Evolutionary conservation across 805 yeast genomes (phyloP).

Genomic region (Candida insectalens): DNA sequence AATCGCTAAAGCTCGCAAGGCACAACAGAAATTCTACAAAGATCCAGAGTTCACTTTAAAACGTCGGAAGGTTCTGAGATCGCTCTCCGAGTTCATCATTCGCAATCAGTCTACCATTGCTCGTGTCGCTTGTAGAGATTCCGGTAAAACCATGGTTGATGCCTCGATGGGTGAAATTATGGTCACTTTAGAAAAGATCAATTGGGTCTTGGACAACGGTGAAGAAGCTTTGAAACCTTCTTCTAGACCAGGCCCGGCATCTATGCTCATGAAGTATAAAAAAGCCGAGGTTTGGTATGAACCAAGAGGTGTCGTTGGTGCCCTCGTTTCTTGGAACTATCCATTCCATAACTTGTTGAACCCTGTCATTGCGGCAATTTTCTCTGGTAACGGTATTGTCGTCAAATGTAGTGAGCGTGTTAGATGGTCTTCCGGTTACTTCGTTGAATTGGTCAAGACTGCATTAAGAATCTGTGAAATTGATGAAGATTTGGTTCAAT

Average conservation of each 20-base stretch:
- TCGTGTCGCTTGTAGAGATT: conserved; percentile 89
- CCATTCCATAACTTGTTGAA: conserved; percentile 94
- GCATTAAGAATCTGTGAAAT: conserved; percentile 68
- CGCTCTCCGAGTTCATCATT: conserved; percentile 62
- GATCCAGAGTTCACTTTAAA: conserved; percentile 45
- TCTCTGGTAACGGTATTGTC: conserved; percentile 86
- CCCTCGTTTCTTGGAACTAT: conserved; percentile 94
- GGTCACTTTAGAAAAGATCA: conserved; percentile 87
- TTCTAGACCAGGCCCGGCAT: conserved; percentile 79
- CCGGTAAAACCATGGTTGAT: conserved; percentile 93
- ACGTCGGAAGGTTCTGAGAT: conserved; percentile 60
- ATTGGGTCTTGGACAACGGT: conserved; percentile 85
- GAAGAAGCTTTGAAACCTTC: conserved; percentile 61
- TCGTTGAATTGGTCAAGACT: conserved; percentile 57
- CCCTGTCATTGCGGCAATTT: conserved; percentile 80
- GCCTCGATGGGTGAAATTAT: conserved; percentile 95
- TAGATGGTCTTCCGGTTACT: conserved; percentile 86
- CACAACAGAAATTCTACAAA: conserved; percentile 41
- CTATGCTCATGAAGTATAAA: conserved; percentile 78
- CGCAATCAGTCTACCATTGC: conserved; percentile 83
- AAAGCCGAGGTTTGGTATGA: conserved; percentile 91
- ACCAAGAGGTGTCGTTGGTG: conserved; percentile 83
- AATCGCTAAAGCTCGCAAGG: conserved; percentile 40
- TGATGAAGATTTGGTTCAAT: conserved; percentile 76
- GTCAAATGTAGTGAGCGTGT: conserved; percentile 95